phyloP scores from a whole-genome alignment of 768 basidiomycete genomes.

The Amanita rubescens region DNA sequence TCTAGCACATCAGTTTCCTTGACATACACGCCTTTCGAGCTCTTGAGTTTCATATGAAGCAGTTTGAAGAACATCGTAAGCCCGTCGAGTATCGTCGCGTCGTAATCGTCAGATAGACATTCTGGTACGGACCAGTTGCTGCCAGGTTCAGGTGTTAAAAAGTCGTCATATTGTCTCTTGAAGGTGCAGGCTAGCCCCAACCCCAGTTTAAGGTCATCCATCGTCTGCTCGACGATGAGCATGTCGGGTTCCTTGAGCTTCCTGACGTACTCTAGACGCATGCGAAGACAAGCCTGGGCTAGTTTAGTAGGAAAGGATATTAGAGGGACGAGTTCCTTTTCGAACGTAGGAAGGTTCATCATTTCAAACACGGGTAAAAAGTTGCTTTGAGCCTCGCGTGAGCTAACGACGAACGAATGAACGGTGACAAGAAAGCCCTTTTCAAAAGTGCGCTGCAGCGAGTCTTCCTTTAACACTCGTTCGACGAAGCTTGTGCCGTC shows the following conservation, averaged over 20 bases:
- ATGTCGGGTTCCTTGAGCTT: constrained; percentile 84
- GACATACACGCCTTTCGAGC: constrained; percentile 88
- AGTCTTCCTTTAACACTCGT: constrained; percentile 90
- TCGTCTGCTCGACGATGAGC: constrained; percentile 90
- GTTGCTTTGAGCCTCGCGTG: constrained; percentile 81
- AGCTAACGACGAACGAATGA: constrained; percentile 75
- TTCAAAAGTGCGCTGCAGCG: constrained; percentile 91
- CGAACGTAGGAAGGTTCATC: constrained; percentile 90
- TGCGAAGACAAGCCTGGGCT: constrained; percentile 83
- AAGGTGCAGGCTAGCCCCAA: constrained; percentile 92
- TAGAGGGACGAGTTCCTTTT: constrained; percentile 80
- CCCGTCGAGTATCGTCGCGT: constrained; percentile 80
- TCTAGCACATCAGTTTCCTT: constrained; percentile 98
- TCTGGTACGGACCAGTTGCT: constrained; percentile 85
- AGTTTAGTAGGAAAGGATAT: constrained; percentile 97
- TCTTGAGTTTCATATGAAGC: constrained; percentile 94
- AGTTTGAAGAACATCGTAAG: constrained; percentile 87
- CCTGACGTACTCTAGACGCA: constrained; percentile 83
- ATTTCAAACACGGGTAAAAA: constrained; percentile 68
- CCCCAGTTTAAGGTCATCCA: constrained; percentile 85
- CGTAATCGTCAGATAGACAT: constrained; percentile 88
- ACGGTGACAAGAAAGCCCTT: constrained; percentile 85
- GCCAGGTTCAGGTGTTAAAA: constrained; percentile 77
- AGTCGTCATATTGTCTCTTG: constrained; percentile 90
- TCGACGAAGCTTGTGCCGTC: constrained; percentile 88